These are phyloP conservation scores for Roridomyces roridus DNA, from an alignment of 768 basidiomycete species.

Conservation along the genomic window DNA sequence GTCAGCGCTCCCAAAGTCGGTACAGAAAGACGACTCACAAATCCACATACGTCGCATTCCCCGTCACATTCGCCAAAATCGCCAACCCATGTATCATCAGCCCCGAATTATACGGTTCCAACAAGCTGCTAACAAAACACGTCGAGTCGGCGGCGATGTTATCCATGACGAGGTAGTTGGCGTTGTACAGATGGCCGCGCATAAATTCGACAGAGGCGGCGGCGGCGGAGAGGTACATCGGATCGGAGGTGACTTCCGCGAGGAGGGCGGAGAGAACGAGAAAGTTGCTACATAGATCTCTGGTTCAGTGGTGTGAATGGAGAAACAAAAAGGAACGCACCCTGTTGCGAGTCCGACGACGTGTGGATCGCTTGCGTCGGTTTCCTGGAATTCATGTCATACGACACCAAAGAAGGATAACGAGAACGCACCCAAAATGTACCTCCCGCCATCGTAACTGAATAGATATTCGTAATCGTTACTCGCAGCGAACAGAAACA, in stretches of 20 bases:
- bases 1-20: background rate
- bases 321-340: background rate
- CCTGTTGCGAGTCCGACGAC: conserved; percentile 1
- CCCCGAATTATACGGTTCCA: background rate
- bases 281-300: background rate
- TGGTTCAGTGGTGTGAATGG: background rate
- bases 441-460: conserved; percentile 9
- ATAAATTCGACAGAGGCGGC: background rate
- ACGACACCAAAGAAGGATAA: background rate
- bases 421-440: conserved; percentile 4
- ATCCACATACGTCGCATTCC: background rate
- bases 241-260: conserved; percentile 3
- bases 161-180: background rate
- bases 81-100: background rate
- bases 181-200: conserved; percentile 6
- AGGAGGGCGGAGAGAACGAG: conserved; percentile 9
- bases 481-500: background rate
- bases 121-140: background rate
- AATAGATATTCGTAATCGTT: background rate
- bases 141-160: background rate
- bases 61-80: background rate
- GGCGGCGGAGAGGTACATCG: conserved; percentile 3
- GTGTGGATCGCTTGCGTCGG: background rate
- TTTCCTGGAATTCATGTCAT: no score
- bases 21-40: background rate